A percentile compares a stretch with the other conserved stretches of the same genome.
Conservation (phyloP, 345 rosid species). For the Isatis tinctoria region DNA sequence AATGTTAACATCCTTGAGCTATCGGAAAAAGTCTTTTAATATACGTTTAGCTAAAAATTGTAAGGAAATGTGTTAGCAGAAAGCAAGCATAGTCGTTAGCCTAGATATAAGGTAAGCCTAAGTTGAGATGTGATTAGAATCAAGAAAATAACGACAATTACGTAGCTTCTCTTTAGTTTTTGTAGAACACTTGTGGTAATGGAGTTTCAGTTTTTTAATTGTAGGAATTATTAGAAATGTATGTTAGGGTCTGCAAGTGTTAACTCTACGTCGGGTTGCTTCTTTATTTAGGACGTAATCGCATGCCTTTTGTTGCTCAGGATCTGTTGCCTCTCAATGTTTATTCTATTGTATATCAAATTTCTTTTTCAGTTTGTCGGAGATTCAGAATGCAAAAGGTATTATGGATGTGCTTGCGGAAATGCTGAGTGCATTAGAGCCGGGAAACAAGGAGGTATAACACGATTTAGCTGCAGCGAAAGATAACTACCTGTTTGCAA, state of each 20-base stretch:
- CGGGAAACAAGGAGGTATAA: slow-evolving; percentile 88
- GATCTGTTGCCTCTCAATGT: slow-evolving; percentile 18
- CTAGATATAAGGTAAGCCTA: neutral
- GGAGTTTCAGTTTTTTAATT: neutral
- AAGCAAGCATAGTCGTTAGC: neutral
- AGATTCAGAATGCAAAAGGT: slow-evolving; percentile 97
- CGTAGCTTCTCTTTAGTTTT: neutral
- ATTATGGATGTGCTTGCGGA: slow-evolving; percentile 98
- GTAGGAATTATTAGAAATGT: neutral
- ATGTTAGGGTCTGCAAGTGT: neutral
- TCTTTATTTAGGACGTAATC: neutral
- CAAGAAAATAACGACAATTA: neutral
- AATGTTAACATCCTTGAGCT: neutral
- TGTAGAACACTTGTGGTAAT: neutral
- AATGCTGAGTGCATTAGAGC: slow-evolving; percentile 93
- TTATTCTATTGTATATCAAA: slow-evolving; percentile 24
- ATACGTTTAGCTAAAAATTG: neutral
- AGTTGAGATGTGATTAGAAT: neutral
- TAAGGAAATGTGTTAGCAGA: neutral
- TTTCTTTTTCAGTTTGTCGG: slow-evolving; percentile 67
- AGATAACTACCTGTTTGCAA: slow-evolving; percentile 8
- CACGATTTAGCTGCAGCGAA: slow-evolving; percentile 7
- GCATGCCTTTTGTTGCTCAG: slow-evolving; percentile 10
- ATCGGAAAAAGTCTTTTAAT: neutral
- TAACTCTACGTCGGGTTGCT: neutral